Conservation (phyloP, 2,329 filamentous ascomycete genomes). For the Epichloe glyceriae region DNA sequence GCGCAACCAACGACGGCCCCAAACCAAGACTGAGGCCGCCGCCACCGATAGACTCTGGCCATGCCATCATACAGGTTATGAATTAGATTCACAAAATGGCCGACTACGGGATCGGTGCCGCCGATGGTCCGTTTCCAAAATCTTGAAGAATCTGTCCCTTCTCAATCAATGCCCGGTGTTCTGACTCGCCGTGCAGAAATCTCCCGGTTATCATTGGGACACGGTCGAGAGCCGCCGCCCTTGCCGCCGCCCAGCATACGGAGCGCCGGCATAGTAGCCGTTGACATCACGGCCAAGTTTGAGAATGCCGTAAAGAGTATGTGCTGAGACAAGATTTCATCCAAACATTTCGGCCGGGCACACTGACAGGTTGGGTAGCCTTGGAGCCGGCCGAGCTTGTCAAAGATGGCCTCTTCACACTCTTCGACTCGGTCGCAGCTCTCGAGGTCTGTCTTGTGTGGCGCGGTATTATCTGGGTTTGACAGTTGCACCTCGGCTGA, state of each 20-base stretch:
- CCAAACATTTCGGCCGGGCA: not conserved
- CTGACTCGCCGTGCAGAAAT: slow-evolving; percentile 24
- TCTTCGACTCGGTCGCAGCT: slow-evolving; percentile 87
- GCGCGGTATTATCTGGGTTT: not conserved
- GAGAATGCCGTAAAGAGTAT: slow-evolving; percentile 38
- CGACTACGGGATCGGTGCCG: slow-evolving; percentile 21
- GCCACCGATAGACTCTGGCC: not conserved
- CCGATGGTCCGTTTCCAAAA: slow-evolving; percentile 19
- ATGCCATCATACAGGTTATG: slow-evolving; percentile 5
- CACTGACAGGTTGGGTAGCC: slow-evolving; percentile 35
- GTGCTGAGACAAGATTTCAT: slow-evolving; percentile 8
- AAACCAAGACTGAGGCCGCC: not conserved
- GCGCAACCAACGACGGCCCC: not conserved
- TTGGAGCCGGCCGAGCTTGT: slow-evolving; percentile 70
- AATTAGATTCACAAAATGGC: slow-evolving; percentile 16
- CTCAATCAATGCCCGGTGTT: slow-evolving; percentile 4
- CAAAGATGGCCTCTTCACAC: slow-evolving; percentile 86
- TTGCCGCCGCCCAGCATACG: slow-evolving; percentile 28
- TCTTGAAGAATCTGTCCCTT: too few relatives aligned
- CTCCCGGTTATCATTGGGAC: slow-evolving; percentile 27
- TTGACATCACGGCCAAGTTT: slow-evolving; percentile 47
- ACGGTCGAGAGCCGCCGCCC: slow-evolving; percentile 17
- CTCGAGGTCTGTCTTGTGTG: slow-evolving; percentile 44
- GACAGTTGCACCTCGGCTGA: not conserved
- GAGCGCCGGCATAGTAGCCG: slow-evolving; percentile 37